These are phyloP conservation scores for Vigna unguiculata DNA, from an alignment of 306 rosid species.

Conservation along the genomic window DNA sequence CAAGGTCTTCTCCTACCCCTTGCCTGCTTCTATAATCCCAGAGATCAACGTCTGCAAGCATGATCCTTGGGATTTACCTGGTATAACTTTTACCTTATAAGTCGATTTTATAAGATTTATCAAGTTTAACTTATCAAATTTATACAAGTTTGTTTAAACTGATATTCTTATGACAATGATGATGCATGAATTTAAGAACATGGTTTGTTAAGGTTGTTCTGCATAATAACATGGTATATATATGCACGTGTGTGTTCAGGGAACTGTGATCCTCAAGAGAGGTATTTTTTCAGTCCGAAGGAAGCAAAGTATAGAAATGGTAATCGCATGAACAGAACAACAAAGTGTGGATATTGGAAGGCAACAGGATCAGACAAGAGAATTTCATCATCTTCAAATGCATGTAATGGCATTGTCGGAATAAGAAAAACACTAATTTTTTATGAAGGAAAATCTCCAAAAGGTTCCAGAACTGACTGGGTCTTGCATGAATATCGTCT, in stretches of 20 bases:
- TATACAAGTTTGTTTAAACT: too few relatives aligned
- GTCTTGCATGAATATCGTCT: slow-evolving; percentile 89
- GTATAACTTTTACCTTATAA: slow-evolving; percentile 46
- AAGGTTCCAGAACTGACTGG: slow-evolving; percentile 72
- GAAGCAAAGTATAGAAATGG: slow-evolving; percentile 69
- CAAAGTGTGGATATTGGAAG: slow-evolving; percentile 91
- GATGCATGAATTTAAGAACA: too few relatives aligned
- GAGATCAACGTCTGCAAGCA: slow-evolving; percentile 67
- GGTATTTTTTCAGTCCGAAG: slow-evolving; percentile 72
- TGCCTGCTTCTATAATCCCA: slow-evolving; percentile 90
- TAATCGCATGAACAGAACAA: slow-evolving; percentile 64
- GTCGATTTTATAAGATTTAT: too few relatives aligned
- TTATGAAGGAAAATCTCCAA: slow-evolving; percentile 62
- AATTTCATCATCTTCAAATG: slow-evolving; percentile 53
- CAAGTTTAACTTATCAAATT: too few relatives aligned
- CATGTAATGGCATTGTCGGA: slow-evolving; percentile 52
- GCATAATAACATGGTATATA: too few relatives aligned
- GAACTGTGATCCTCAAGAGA: slow-evolving; percentile 65
- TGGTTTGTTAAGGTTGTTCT: background rate
- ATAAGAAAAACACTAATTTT: slow-evolving; percentile 76
- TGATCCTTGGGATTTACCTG: slow-evolving; percentile 98
- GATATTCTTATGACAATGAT: too few relatives aligned
- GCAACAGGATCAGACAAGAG: slow-evolving; percentile 76
- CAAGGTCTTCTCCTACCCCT: slow-evolving; percentile 71
- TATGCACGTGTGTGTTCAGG: slow-evolving; percentile 44